These are phyloP conservation scores for Teunomyces funiuensis DNA, from an alignment of 805 yeast species.

Conservation along the genomic window DNA sequence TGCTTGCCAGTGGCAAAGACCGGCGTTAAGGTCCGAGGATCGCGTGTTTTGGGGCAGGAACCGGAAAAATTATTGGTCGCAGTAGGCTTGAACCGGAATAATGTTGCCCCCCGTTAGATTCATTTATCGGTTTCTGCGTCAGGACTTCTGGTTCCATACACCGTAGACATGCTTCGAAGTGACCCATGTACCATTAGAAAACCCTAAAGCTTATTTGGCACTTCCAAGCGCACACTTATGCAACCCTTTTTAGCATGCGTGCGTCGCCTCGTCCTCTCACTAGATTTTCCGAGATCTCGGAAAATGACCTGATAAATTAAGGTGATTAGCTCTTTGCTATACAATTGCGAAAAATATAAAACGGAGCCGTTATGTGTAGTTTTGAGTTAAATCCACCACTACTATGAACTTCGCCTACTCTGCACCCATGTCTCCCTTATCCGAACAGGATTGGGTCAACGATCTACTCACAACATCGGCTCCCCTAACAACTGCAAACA, in stretches of 20 bases:
- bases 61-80: constrained; percentile 2
- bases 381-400: background rate
- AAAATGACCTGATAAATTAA: constrained; percentile 4
- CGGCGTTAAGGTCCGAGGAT: background rate
- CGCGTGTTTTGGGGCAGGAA: background rate
- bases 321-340: background rate
- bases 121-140: too few relatives aligned
- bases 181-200: background rate
- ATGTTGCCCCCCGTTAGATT: background rate
- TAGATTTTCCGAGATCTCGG: constrained; percentile 6
- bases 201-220: background rate
- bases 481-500: constrained; percentile 18
- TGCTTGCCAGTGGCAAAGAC: too few relatives aligned
- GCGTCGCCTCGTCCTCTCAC: background rate
- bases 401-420: constrained; percentile 2
- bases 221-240: background rate
- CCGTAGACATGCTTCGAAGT: too few relatives aligned
- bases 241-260: background rate
- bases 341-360: constrained; percentile 4
- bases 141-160: too few relatives aligned
- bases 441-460: constrained; percentile 20
- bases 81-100: constrained; percentile 1
- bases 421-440: constrained; percentile 5
- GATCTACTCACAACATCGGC: constrained; percentile 18
- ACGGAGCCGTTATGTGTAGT: background rate